These are phyloP conservation scores for Plasmodium vinckei DNA, from an alignment of 169 alveolate genomes.

Conservation along the genomic window DNA sequence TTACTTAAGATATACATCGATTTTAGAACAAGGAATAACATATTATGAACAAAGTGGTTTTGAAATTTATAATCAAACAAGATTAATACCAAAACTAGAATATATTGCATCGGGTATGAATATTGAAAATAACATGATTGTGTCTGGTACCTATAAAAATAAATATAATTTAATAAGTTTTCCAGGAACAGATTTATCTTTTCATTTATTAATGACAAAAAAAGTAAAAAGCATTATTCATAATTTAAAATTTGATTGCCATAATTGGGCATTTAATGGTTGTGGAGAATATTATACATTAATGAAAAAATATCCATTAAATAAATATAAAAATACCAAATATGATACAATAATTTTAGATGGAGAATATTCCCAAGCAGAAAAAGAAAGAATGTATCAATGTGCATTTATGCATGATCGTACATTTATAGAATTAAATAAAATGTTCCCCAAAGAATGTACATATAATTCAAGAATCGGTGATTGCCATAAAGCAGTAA, in stretches of 20 bases:
- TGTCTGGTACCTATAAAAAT: constrained; percentile 52
- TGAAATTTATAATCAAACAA: constrained; percentile 78
- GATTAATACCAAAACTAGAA: constrained; percentile 75
- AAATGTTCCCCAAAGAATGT: constrained; percentile 79
- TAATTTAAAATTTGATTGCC: constrained; percentile 80
- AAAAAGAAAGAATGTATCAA: constrained; percentile 60
- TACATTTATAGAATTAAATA: constrained; percentile 62
- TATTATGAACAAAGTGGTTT: constrained; percentile 79
- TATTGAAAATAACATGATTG: constrained; percentile 45
- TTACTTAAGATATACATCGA: constrained; percentile 77
- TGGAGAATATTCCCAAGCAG: constrained; percentile 41
- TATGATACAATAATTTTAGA: constrained; percentile 41
- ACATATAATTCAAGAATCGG: constrained; percentile 79
- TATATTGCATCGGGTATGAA: constrained; percentile 78
- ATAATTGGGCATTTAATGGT: constrained; percentile 56
- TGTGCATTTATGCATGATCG: constrained; percentile 75
- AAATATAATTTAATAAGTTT: constrained; percentile 51
- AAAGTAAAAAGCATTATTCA: constrained; percentile 51
- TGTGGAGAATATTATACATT: constrained; percentile 79
- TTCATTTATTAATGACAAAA: constrained; percentile 61
- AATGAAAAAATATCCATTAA: constrained; percentile 48
- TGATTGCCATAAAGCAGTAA: constrained; percentile 72
- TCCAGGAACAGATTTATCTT: constrained; percentile 58
- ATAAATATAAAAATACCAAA: not conserved
- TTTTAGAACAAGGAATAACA: constrained; percentile 76